A percentile compares a stretch with the other conserved stretches of the same genome.
These are phyloP conservation scores for Magnaporthales sp. DNA, from an alignment of 2,329 filamentous ascomycete species.

Conservation along the genomic window DNA sequence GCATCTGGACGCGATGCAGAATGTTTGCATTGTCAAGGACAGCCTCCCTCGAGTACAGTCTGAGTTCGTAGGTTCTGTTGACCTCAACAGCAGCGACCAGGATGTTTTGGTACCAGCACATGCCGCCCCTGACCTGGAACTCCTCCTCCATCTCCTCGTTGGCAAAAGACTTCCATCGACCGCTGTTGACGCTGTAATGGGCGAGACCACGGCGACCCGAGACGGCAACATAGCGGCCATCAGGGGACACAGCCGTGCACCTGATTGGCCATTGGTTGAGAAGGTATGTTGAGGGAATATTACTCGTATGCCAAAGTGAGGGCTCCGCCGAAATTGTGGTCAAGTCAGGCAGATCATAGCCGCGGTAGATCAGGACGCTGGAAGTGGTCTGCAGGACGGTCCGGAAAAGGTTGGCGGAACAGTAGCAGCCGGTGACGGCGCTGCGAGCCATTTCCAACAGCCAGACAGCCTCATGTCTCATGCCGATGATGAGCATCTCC, in stretches of 20 bases:
- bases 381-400: conserved; percentile 84
- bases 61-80: conserved; percentile 71
- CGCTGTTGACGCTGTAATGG: conserved; percentile 91
- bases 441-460: conserved; percentile 87
- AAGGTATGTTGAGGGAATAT: conserved; percentile 77
- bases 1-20: conserved; percentile 68
- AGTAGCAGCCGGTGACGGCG: conserved; percentile 87
- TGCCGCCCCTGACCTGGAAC: conserved; percentile 86
- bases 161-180: conserved; percentile 90
- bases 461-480: conserved; percentile 72
- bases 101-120: conserved; percentile 98
- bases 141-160: conserved; percentile 76
- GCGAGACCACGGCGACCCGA: conserved; percentile 87
- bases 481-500: conserved; percentile 68
- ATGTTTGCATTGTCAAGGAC: conserved; percentile 64
- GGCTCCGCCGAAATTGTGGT: conserved; percentile 88
- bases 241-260: conserved; percentile 77
- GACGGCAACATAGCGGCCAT: conserved; percentile 92
- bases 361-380: conserved; percentile 84
- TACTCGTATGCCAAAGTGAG: conserved; percentile 89
- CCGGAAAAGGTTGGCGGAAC: conserved; percentile 80
- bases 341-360: conserved; percentile 83
- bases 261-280: conserved; percentile 90
- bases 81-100: conserved; percentile 89
- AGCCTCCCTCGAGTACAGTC: conserved; percentile 86